Conservation (phyloP, 169 alveolate genomes). For the Plasmodium malariae region DNA sequence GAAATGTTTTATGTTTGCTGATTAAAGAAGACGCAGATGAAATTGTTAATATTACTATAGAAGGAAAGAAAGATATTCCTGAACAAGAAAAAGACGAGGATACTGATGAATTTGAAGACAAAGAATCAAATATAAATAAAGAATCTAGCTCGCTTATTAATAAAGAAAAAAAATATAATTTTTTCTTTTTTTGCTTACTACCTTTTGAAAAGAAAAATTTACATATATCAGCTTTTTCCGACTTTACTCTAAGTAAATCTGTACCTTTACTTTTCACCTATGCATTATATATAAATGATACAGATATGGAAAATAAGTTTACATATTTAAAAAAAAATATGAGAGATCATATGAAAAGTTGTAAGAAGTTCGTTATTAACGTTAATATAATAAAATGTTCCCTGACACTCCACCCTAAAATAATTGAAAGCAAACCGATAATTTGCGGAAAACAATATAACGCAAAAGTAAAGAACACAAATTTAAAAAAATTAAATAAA, state of each 20-base stretch:
- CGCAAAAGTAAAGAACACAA: constrained; percentile 29
- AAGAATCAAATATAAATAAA: constrained; percentile 11
- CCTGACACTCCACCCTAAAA: constrained; percentile 35
- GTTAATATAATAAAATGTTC: constrained; percentile 41
- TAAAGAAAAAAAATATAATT: constrained; percentile 57
- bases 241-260: constrained; percentile 26
- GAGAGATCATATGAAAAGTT: constrained; percentile 58
- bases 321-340: constrained; percentile 43
- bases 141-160: constrained; percentile 23
- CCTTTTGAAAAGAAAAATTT: constrained; percentile 70
- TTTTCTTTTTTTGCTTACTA: constrained; percentile 50
- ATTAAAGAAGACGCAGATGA: constrained; percentile 40
- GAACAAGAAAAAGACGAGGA: constrained; percentile 8
- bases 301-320: constrained; percentile 63
- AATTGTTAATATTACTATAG: constrained; percentile 40
- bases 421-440: constrained; percentile 65
- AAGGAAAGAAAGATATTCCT: constrained; percentile 15
- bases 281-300: constrained; percentile 50
- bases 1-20: constrained; percentile 54
- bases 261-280: constrained; percentile 39
- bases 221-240: constrained; percentile 42
- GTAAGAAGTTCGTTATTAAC: constrained; percentile 33
- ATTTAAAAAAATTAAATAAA: not conserved
- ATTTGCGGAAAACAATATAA: constrained; percentile 30
- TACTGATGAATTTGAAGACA: constrained; percentile 4